Conservation (phyloP, 768 basidiomycete species). For the Clavaria fumosa region DNA sequence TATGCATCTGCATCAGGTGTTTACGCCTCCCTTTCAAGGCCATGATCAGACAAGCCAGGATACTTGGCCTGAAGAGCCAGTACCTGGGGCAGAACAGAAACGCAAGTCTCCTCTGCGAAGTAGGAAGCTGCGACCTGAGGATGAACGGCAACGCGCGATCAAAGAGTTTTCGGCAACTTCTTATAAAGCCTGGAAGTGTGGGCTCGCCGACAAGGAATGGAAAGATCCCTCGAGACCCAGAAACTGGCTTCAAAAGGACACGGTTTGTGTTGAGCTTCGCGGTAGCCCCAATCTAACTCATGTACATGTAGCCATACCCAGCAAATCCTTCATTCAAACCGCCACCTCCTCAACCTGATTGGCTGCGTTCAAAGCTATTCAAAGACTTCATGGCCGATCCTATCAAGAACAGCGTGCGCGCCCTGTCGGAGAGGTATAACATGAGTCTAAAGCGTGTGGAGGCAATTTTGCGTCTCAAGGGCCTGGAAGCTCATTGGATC, state of each 20-base stretch:
- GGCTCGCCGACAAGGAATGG: conserved; percentile 28
- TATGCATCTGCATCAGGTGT: too few species aligned
- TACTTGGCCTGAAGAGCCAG: too few species aligned
- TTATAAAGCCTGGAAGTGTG: too few species aligned
- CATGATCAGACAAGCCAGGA: too few species aligned
- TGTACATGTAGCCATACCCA: conserved; percentile 80
- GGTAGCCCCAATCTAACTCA: too few species aligned
- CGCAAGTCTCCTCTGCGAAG: too few species aligned
- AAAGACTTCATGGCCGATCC: conserved; percentile 45
- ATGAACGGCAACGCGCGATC: too few species aligned
- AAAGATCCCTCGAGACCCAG: conserved; percentile 29
- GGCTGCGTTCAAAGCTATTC: conserved; percentile 41
- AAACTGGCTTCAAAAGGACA: conserved; percentile 54
- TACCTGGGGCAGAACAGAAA: too few species aligned
- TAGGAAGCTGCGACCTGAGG: too few species aligned
- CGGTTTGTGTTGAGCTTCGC: too few species aligned
- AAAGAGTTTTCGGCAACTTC: too few species aligned
- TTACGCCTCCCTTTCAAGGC: too few species aligned
- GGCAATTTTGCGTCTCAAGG: conserved; percentile 72
- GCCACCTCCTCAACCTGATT: conserved; percentile 58
- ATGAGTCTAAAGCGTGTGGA: conserved; percentile 68
- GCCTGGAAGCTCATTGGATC: conserved; percentile 52
- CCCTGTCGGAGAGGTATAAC: conserved; percentile 44
- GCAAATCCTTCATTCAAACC: conserved; percentile 76
- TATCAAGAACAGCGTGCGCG: conserved; percentile 35